A percentile compares a stretch with the other conserved stretches of the same genome.
Evolutionary conservation across 2,329 filamentous ascomycete species (phyloP).

Genomic region (Boeremia exigua): DNA sequence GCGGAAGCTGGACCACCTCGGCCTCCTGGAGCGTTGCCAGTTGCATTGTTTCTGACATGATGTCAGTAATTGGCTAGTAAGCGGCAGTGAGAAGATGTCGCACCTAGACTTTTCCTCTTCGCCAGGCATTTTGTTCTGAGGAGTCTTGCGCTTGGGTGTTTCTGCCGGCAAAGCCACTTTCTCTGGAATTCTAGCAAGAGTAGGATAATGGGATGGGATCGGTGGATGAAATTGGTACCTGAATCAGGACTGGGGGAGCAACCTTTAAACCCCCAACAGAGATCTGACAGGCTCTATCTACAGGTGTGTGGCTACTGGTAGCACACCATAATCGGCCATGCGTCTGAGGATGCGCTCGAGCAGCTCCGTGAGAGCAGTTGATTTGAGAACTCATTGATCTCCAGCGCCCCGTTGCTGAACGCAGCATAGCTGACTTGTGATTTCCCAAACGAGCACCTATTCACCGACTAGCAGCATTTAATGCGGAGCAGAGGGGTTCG

Average conservation of each 20-base stretch:
- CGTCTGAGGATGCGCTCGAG: not conserved
- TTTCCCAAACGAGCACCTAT: constrained; percentile 6
- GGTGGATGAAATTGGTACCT: not conserved
- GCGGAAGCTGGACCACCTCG: constrained; percentile 7
- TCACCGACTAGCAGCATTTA: constrained; percentile 7
- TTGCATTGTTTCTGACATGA: not conserved
- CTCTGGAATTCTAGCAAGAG: not conserved
- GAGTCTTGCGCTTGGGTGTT: not conserved
- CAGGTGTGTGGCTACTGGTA: constrained; percentile 5
- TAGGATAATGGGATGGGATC: not conserved
- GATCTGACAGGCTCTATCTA: not conserved
- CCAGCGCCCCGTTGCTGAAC: not conserved
- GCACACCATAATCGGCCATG: not conserved
- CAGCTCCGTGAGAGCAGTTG: not conserved
- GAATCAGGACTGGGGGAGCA: not conserved
- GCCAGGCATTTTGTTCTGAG: constrained; percentile 9
- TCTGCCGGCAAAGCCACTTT: constrained; percentile 8
- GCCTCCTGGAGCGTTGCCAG: constrained; percentile 9
- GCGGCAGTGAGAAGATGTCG: too few relatives aligned
- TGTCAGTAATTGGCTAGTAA: not conserved
- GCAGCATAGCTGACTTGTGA: constrained; percentile 5
- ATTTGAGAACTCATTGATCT: constrained; percentile 10
- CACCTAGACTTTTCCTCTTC: constrained; percentile 8
- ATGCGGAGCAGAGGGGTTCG: constrained; percentile 6
- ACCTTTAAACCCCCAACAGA: not conserved